A percentile compares a stretch with the other conserved stretches of the same genome.
Conservation (phyloP, 768 basidiomycete species). For the Podaxis sp. region DNA sequence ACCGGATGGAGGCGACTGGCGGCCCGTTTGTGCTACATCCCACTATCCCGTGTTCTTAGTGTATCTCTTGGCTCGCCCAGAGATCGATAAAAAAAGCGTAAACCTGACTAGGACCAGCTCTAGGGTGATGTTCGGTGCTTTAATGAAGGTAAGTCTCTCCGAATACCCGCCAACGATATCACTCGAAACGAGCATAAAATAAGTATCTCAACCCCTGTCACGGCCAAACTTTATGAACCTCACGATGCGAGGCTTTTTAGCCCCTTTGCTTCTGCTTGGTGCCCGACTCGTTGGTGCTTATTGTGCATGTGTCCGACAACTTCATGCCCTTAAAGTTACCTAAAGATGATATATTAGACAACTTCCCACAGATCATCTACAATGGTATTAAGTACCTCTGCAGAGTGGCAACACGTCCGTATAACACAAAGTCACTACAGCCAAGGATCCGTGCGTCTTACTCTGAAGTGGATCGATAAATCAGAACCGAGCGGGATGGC, state of each 20-base stretch:
- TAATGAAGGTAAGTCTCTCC: not conserved
- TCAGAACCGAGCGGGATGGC: too few relatives aligned
- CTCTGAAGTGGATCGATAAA: not conserved
- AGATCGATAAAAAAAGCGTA: not conserved
- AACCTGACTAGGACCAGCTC: too few relatives aligned
- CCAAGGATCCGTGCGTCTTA: constrained; percentile 27
- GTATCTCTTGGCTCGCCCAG: not conserved
- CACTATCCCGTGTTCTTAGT: not conserved
- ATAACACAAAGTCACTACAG: constrained; percentile 33
- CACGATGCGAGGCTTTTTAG: not conserved
- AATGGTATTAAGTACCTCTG: constrained; percentile 25
- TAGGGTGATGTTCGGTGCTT: not conserved
- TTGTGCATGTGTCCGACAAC: not conserved
- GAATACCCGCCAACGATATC: not conserved
- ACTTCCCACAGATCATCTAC: constrained; percentile 29
- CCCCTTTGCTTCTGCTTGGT: not conserved
- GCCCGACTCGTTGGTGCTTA: not conserved
- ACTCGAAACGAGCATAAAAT: not conserved
- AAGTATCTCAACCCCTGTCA: not conserved
- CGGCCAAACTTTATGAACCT: not conserved
- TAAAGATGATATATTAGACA: constrained; percentile 18
- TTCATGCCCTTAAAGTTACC: not conserved
- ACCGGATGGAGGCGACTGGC: too few relatives aligned
- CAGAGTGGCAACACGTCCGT: constrained; percentile 36
- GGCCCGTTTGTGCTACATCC: too few relatives aligned